These are phyloP conservation scores for Acanthamoeba lenticulata DNA, from an alignment of 208 protist species.

Conservation along the genomic window DNA sequence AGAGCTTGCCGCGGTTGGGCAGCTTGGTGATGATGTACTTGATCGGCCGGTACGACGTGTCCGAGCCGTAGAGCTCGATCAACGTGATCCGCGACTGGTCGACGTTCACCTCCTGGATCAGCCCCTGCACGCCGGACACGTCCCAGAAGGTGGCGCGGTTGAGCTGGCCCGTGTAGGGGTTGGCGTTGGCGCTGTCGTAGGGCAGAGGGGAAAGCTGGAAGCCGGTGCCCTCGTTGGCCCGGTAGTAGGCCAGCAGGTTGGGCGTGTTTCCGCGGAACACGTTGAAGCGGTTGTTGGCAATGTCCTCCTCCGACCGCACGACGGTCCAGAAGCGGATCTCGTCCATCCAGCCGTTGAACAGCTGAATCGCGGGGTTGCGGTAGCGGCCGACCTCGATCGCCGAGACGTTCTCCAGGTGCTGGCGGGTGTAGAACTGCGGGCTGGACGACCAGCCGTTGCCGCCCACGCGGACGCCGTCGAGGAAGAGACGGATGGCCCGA, in stretches of 20 bases:
- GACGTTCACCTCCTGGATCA: not conserved
- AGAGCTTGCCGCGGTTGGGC: not conserved
- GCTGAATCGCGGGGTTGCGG: slow-evolving; percentile 6
- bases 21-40: not conserved
- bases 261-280: not conserved
- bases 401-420: not conserved
- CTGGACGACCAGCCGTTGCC: not conserved
- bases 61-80: slow-evolving; percentile 18
- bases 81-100: not conserved
- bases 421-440: not conserved
- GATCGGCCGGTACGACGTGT: not conserved
- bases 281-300: slow-evolving; percentile 17
- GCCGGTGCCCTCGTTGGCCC: not conserved
- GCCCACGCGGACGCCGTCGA: not conserved
- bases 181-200: not conserved
- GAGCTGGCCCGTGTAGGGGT: not conserved
- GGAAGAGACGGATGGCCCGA: not conserved
- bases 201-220: not conserved
- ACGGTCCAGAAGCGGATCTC: slow-evolving; percentile 54
- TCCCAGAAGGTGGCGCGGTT: not conserved
- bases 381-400: slow-evolving; percentile 2
- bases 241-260: slow-evolving; percentile 41
- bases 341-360: slow-evolving; percentile 57
- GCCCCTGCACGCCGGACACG: slow-evolving; percentile 2
- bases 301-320: not conserved